phyloP scores from a whole-genome alignment of 305 asterid genomes.

The Caryopteris hybrid region DNA sequence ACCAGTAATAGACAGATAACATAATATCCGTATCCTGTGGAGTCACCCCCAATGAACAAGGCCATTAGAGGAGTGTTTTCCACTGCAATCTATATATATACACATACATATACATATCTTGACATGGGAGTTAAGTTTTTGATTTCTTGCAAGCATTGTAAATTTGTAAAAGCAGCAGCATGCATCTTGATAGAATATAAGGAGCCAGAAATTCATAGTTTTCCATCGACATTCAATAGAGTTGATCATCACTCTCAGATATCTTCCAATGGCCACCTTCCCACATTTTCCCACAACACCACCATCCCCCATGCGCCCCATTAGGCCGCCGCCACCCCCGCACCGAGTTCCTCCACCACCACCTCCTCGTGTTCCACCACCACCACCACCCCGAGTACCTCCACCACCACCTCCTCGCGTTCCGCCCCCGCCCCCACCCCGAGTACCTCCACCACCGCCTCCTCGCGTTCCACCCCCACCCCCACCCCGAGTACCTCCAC shows the following conservation, averaged over 20 bases:
- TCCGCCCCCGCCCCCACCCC: conserved; percentile 6
- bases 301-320: background rate
- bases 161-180: background rate
- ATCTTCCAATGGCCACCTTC: conserved; percentile 27
- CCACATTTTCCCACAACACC: conserved; percentile 23
- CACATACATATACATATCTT: conserved; percentile 35
- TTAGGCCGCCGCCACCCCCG: background rate
- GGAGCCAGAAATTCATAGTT: background rate
- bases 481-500: conserved; percentile 2
- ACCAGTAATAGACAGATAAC: no score
- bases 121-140: conserved; percentile 51
- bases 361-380: background rate
- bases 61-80: conserved; percentile 30
- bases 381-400: background rate
- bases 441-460: background rate
- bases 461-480: conserved; percentile 11
- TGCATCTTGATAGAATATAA: conserved; percentile 23
- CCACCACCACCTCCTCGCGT: conserved; percentile 5
- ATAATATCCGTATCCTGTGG: no score
- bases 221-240: conserved; percentile 23
- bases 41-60: background rate
- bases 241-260: background rate
- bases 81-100: conserved; percentile 35
- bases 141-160: conserved; percentile 61
- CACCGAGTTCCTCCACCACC: background rate